phyloP scores from a whole-genome alignment of 768 basidiomycete species.

The Lentinula edodes region DNA sequence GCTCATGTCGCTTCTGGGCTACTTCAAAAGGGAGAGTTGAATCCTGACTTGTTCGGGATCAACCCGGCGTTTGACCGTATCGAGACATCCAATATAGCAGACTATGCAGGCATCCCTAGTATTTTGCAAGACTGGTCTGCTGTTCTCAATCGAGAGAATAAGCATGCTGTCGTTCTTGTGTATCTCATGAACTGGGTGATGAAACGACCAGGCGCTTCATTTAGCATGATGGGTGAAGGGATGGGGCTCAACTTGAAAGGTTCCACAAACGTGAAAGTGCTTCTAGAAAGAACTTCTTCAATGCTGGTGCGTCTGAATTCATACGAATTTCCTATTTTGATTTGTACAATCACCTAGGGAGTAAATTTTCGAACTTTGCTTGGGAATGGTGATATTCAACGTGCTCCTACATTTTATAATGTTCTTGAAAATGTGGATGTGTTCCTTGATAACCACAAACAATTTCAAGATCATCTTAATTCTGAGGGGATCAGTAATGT shows the following conservation, averaged over 20 bases:
- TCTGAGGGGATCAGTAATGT: neutral
- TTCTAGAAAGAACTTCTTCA: neutral
- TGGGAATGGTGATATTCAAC: neutral
- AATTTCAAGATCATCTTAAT: neutral
- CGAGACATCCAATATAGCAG: conserved; percentile 43
- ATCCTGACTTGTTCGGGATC: conserved; percentile 14
- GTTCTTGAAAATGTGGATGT: neutral
- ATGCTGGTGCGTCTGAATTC: neutral
- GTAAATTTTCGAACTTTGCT: neutral
- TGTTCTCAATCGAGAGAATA: conserved; percentile 23
- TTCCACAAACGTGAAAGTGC: neutral
- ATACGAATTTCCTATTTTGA: neutral
- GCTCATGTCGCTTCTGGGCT: conserved; percentile 22
- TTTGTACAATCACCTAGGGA: neutral
- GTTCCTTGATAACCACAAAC: neutral
- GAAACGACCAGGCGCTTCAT: conserved; percentile 14
- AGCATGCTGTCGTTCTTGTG: conserved; percentile 28
- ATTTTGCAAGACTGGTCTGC: conserved; percentile 32
- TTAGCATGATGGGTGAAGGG: neutral
- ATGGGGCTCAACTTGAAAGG: neutral
- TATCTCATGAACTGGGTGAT: conserved; percentile 46
- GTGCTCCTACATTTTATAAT: neutral
- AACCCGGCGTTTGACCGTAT: conserved; percentile 36
- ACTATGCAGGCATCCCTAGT: conserved; percentile 33
- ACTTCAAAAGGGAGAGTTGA: conserved; percentile 15